Evolutionary conservation across 2,329 filamentous ascomycete species (phyloP).

Genomic region (Neophaeococcomyces mojaviensis): DNA sequence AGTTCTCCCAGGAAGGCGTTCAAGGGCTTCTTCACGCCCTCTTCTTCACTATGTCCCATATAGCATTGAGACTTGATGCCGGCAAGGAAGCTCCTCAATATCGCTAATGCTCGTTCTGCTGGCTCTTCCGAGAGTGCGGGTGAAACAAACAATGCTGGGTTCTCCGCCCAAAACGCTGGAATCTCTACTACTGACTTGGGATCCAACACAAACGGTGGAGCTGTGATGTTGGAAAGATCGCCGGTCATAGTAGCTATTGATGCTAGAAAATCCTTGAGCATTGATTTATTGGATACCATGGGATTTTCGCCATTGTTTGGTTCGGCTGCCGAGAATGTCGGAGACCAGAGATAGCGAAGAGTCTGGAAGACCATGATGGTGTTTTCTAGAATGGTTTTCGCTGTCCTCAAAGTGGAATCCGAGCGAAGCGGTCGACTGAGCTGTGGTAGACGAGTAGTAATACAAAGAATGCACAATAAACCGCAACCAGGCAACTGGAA

Average conservation of each 20-base stretch:
- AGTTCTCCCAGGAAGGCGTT: constrained; percentile 22
- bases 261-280: constrained; percentile 27
- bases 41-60: constrained; percentile 28
- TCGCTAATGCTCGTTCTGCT: constrained; percentile 72
- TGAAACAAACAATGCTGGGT: constrained; percentile 70
- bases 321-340: constrained; percentile 1
- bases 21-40: constrained; percentile 22
- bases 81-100: constrained; percentile 94
- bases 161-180: constrained; percentile 75
- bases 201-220: constrained; percentile 75
- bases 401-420: neutral
- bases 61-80: constrained; percentile 73
- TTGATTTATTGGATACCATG: constrained; percentile 21
- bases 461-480: too few species aligned
- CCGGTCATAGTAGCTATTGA: constrained; percentile 77
- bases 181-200: constrained; percentile 72
- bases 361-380: constrained; percentile 5
- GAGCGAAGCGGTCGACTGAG: neutral
- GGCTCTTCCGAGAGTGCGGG: constrained; percentile 72
- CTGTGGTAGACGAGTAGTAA: too few species aligned
- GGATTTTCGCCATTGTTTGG: constrained; percentile 1
- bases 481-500: too few species aligned
- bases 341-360: neutral
- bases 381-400: neutral
- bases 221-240: constrained; percentile 71